Percentiles rank a stretch among this genome's conserved stretches.
These are phyloP conservation scores for Curvularia spicifera DNA, from an alignment of 2,329 filamentous ascomycete genomes.

Conservation along the genomic window DNA sequence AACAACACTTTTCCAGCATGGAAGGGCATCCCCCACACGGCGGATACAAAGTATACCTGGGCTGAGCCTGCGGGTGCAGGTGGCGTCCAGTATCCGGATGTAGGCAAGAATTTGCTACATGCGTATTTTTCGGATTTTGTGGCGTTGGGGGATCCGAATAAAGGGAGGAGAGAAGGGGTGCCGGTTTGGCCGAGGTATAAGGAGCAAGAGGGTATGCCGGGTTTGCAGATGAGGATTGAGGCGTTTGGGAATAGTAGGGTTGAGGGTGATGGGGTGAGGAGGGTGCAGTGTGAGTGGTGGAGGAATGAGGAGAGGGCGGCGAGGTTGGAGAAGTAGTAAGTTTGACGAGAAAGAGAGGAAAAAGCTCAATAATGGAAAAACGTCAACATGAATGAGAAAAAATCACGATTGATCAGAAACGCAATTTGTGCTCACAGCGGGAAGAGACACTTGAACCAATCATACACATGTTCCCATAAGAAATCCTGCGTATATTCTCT, in stretches of 20 bases:
- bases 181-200: conserved; percentile 52
- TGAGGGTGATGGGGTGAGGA: conserved; percentile 35
- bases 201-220: conserved; percentile 16
- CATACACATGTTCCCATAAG: neutral
- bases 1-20: conserved; percentile 33
- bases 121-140: conserved; percentile 53
- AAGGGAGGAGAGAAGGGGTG: conserved; percentile 25
- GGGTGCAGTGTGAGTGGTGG: conserved; percentile 40
- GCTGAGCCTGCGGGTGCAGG: conserved; percentile 58
- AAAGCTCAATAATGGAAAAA: no score
- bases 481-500: neutral
- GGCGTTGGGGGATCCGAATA: conserved; percentile 50
- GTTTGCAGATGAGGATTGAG: conserved; percentile 33
- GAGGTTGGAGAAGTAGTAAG: conserved; percentile 32
- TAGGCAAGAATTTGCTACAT: conserved; percentile 48
- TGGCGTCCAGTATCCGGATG: conserved; percentile 46
- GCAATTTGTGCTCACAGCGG: no score
- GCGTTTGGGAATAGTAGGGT: conserved; percentile 34
- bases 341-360: no score
- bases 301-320: conserved; percentile 25
- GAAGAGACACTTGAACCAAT: neutral
- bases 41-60: conserved; percentile 52
- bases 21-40: conserved; percentile 33
- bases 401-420: no score
- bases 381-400: no score